Evolutionary conservation across 495 filamentous ascomycete genomes (phyloP).

Genomic region (Podospora comata): DNA sequence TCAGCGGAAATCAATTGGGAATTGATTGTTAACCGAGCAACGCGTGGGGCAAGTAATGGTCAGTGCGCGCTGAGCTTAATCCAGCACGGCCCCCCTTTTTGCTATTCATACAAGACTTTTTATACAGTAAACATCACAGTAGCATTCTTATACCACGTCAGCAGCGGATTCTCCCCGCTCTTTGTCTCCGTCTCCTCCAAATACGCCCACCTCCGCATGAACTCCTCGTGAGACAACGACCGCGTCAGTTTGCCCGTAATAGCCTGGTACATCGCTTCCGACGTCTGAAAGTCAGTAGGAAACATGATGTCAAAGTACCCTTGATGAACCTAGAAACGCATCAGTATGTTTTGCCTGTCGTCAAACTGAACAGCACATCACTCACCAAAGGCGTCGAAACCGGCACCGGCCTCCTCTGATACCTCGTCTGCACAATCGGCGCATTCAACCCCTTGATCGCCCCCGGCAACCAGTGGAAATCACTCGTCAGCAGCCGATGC

Average conservation of each 20-base stretch:
- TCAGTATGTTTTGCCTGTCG: background rate
- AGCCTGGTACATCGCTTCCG: conserved; percentile 85
- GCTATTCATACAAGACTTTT: conserved; percentile 12
- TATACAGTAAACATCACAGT: conserved; percentile 80
- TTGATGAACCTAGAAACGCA: conserved; percentile 71
- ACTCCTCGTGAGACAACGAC: conserved; percentile 84
- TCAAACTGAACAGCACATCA: conserved; percentile 9
- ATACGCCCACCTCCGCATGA: conserved; percentile 82
- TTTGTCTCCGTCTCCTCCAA: conserved; percentile 82
- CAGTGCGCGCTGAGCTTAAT: background rate
- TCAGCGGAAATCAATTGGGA: background rate
- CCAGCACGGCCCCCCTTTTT: background rate
- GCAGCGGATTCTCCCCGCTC: conserved; percentile 88
- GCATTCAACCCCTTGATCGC: conserved; percentile 79
- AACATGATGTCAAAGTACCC: conserved; percentile 99
- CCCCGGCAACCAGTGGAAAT: conserved; percentile 84
- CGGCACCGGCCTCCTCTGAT: conserved; percentile 76
- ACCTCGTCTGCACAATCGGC: conserved; percentile 94
- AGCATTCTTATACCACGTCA: conserved; percentile 93
- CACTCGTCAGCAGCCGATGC: conserved; percentile 82
- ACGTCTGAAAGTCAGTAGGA: conserved; percentile 85
- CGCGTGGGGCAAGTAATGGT: background rate
- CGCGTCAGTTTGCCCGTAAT: conserved; percentile 87
- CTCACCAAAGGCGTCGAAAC: conserved; percentile 88
- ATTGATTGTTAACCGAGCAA: background rate